Base-by-base conservation (phyloP, 2,329 filamentous ascomycete species). In the Paraphoma chrysanthemicola region DNA sequence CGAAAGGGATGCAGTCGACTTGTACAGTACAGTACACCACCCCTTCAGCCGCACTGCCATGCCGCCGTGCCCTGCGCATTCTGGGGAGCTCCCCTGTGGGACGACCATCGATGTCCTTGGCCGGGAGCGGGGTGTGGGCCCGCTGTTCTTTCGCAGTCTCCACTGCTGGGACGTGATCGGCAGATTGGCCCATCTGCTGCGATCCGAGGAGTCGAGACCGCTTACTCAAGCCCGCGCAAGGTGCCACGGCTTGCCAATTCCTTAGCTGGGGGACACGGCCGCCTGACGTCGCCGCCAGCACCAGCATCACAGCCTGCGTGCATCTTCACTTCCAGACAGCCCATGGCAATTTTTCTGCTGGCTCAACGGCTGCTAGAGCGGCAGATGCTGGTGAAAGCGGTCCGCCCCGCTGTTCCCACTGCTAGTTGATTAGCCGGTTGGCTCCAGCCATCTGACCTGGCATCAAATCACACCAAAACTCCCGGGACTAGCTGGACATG, bases 331-430 rank as follows among this genome's bases (percentile, higher is more conserved):
- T 23, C 23, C 3, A 23, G 23, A 23, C 5, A 5, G 23, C 23
- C 2, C 23, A 23, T 5, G 23, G 23, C 23, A 23, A 23, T 14
- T 3, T 7, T 14, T 36, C 33, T 36, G 33, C 14, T 14, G 33
- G 33, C 9, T 36, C 33, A 36, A 36, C 33, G 33, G 33, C 33
- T 14, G 14, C 33, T 23, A 23, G 33, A 36, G 33, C 33, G 9
- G 33, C 14, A 10, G 14, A 14, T 14, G 33, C 14, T 36, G 38
- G 30, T 33, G 45, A 38, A 29, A 47, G 42, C 63, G 63, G 63
- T 49, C 62, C 63, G 63, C 62, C 42, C 63, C 62, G 62, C 57
- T 56, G 57, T 61, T 48, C 50, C 48, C 52, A 36, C 38, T 23
- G 30, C 33, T 36, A 2, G 10, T 36, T 36, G 33, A 14, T 36